Percentiles rank a stretch among this genome's conserved stretches.
These are phyloP conservation scores for Chlorella sp. DNA, from an alignment of 139 green algal genomes.

Conservation along the genomic window DNA sequence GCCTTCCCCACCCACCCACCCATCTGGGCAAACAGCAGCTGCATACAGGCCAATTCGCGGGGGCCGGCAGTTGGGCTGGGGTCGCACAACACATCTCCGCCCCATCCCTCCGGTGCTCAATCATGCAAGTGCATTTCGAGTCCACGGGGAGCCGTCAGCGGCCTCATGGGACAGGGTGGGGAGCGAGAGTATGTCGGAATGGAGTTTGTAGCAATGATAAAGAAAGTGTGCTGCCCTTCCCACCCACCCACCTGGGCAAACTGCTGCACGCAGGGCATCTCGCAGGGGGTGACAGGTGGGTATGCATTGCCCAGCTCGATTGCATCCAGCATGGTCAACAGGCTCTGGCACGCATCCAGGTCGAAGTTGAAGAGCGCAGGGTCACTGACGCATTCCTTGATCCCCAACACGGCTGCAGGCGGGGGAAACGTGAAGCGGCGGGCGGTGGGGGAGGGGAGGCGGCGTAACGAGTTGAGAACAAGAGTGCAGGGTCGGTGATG, in stretches of 20 bases:
- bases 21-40: slow-evolving; percentile 23
- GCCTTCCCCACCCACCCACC: not conserved
- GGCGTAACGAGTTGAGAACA: not conserved
- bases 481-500: no score
- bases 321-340: slow-evolving; percentile 12
- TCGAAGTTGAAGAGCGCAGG: not conserved
- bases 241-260: not conserved
- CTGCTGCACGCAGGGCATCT: slow-evolving; percentile 11
- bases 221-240: no score
- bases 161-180: no score
- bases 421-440: not conserved
- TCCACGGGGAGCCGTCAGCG: no score
- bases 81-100: no score
- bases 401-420: not conserved
- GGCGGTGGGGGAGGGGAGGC: not conserved
- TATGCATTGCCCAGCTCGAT: slow-evolving; percentile 12
- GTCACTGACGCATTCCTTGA: not conserved
- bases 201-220: no score
- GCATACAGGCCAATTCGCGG: slow-evolving; percentile 6
- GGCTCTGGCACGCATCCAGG: not conserved
- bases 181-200: no score
- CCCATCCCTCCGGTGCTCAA: no score
- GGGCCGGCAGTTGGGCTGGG: not conserved
- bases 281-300: slow-evolving; percentile 7
- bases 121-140: no score